Evolutionary conservation across 768 basidiomycete genomes (phyloP), one percentile per base, ranked within the genome.

Genomic region (Cubamyces lactineus): DNA sequence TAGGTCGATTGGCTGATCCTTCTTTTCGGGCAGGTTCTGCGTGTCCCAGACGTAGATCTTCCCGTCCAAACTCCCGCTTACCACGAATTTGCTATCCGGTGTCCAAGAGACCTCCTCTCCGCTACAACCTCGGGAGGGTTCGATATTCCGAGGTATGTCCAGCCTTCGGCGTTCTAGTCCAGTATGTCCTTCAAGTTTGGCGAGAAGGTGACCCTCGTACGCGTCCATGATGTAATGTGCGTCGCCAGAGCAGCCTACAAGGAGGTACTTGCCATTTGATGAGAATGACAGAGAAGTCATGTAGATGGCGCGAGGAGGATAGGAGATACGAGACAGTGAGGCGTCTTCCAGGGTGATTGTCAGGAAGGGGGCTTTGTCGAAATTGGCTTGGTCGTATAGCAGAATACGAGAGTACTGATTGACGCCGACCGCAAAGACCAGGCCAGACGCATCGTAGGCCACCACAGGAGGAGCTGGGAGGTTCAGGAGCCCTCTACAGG

Each of bases 51-150:
- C 76, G 49, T 82, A 73, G n/a, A 98, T 78, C 67, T 84, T 86
- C 47, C 97, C 97, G 70, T 96, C 88, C 30, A 91, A 80, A 70
- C 87, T 89, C 55, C 97, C 97, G 21, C 91, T 83, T 5, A 97
- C 74, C 45, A 98, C 81, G 69, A 84, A 99, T 73, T 92, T 92
- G 74, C 94, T 94, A 73, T 99, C 96, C 0, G 94, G 92, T 2
- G 92, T 95, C 93, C 94, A 98, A 12, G 84, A 84, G 4, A 96
- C 89, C 77, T 98, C 97, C 72, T 98, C 94, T 13, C 96, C 93
- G 62, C 94, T 96, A 58, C 84, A 86, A 1, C 94, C 95, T 66
- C 88, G 87, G 16, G 79, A 71, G 54, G 92, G 86, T 73, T 88
- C 82, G 67, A 92, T 87, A 56, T 76, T 82, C 17, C 78, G 68